Evolutionary conservation across 139 green algal species (phyloP).

Genomic region (Ettlia oleoabundans): DNA sequence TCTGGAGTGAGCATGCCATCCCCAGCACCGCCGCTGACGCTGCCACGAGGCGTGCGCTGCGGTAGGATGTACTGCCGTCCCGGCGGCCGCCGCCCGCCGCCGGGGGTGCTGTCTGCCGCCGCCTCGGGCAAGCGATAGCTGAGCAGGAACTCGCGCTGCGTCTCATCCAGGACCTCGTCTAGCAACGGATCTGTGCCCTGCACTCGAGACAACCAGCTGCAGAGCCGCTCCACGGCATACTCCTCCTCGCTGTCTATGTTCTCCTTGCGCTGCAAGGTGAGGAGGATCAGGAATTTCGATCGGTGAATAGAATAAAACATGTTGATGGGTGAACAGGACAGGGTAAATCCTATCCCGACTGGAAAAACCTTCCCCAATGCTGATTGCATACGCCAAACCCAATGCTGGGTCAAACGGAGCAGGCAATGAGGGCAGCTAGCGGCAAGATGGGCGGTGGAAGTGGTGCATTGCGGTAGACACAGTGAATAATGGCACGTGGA

Average conservation of each 20-base stretch:
- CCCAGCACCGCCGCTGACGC: no score
- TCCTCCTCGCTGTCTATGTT: slow-evolving; percentile 15
- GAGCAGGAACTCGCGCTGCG: slow-evolving; percentile 34
- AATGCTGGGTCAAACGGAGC: no score
- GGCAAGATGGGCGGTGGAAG: no score
- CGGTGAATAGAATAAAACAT: background rate
- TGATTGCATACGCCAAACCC: no score
- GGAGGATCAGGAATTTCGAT: background rate
- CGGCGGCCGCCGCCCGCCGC: background rate
- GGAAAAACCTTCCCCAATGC: no score
- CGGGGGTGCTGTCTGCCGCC: slow-evolving; percentile 6
- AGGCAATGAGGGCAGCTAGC: no score
- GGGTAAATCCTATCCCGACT: no score
- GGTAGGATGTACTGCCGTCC: slow-evolving; percentile 27
- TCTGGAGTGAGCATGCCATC: background rate
- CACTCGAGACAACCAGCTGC: slow-evolving; percentile 21
- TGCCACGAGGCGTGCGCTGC: background rate
- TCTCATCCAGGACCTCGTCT: slow-evolving; percentile 4
- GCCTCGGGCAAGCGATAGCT: slow-evolving; percentile 18
- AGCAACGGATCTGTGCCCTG: slow-evolving; percentile 11
- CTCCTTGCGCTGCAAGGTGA: slow-evolving; percentile 10
- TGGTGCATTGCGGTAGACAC: no score
- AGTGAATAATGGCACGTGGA: no score
- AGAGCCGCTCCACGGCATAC: slow-evolving; percentile 33
- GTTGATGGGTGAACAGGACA: background rate